A percentile compares a stretch with the other conserved stretches of the same genome.
These are phyloP conservation scores for Nemania sp. DNA, from an alignment of 2,329 filamentous ascomycete species.

Conservation along the genomic window DNA sequence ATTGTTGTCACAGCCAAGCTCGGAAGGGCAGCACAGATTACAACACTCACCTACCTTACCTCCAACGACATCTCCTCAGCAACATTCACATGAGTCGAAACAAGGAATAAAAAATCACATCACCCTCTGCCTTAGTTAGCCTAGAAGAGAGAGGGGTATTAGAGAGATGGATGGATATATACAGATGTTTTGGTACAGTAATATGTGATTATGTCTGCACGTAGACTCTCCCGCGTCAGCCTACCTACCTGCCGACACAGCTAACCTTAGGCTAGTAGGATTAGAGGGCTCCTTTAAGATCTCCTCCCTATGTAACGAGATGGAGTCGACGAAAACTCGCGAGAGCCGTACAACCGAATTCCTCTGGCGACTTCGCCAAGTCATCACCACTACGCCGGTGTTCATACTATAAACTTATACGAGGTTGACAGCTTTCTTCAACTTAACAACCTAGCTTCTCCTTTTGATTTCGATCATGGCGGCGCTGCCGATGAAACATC, in stretches of 20 bases:
- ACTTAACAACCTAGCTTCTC: not conserved
- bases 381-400: slow-evolving; percentile 3
- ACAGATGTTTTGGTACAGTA: slow-evolving; percentile 23
- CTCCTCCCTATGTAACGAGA: not conserved
- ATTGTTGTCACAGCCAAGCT: too few relatives aligned
- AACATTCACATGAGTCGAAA: too few relatives aligned
- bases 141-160: slow-evolving; percentile 7
- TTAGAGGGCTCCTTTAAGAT: not conserved
- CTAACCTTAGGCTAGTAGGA: not conserved
- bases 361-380: not conserved
- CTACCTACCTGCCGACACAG: slow-evolving; percentile 2
- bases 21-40: too few relatives aligned
- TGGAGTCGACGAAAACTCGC: slow-evolving; percentile 3
- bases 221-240: slow-evolving; percentile 3
- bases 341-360: slow-evolving; percentile 2
- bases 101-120: not conserved
- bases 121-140: not conserved
- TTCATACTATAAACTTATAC: slow-evolving; percentile 5
- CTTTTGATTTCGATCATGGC: not conserved
- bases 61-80: too few relatives aligned
- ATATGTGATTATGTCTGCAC: slow-evolving; percentile 13
- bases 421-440: not conserved
- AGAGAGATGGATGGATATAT: slow-evolving; percentile 15
- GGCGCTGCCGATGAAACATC: not conserved
- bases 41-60: too few relatives aligned